Percentiles rank a stretch among this genome's conserved stretches.
These are phyloP conservation scores for Erythrobasidium hasegawianum DNA, from an alignment of 1,284 basidiomycete species.

Conservation along the genomic window DNA sequence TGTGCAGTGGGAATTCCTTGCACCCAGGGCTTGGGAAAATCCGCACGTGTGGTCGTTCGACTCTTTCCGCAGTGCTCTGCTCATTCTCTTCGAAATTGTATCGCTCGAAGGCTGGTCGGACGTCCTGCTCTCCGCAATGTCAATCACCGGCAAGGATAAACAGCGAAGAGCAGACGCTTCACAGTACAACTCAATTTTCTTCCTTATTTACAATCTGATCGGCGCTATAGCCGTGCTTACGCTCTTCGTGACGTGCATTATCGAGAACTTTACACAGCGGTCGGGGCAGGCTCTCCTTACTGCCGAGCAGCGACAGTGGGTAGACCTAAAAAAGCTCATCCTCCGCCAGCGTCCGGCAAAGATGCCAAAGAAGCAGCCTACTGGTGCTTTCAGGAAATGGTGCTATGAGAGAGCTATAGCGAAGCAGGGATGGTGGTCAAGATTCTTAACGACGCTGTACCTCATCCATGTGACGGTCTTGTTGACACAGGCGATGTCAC, in stretches of 20 bases:
- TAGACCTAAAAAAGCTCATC: slow-evolving; percentile 85
- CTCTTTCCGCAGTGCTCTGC: slow-evolving; percentile 73
- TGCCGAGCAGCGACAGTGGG: slow-evolving; percentile 89
- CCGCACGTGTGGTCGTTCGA: slow-evolving; percentile 91
- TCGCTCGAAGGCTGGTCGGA: slow-evolving; percentile 93
- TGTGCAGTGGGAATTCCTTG: slow-evolving; percentile 59
- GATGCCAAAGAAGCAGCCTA: slow-evolving; percentile 63
- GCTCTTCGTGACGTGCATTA: slow-evolving; percentile 70
- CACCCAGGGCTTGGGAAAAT: slow-evolving; percentile 88
- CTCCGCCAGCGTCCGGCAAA: slow-evolving; percentile 81
- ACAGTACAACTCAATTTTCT: slow-evolving; percentile 83
- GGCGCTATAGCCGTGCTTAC: slow-evolving; percentile 75
- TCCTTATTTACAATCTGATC: slow-evolving; percentile 86
- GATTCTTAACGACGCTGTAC: slow-evolving; percentile 76
- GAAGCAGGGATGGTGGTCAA: slow-evolving; percentile 93
- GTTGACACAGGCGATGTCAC: slow-evolving; percentile 77
- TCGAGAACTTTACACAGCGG: slow-evolving; percentile 83
- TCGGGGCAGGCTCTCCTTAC: slow-evolving; percentile 81
- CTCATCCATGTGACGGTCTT: slow-evolving; percentile 78
- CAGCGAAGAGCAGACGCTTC: slow-evolving; percentile 70
- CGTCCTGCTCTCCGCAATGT: slow-evolving; percentile 78
- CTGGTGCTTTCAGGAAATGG: slow-evolving; percentile 65
- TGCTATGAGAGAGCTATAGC: slow-evolving; percentile 85
- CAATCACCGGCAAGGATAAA: slow-evolving; percentile 64
- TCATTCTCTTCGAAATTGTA: slow-evolving; percentile 95